A percentile compares a stretch with the other conserved stretches of the same genome.
Conservation (phyloP, 805 yeast species). For the Lachancea sp. region DNA sequence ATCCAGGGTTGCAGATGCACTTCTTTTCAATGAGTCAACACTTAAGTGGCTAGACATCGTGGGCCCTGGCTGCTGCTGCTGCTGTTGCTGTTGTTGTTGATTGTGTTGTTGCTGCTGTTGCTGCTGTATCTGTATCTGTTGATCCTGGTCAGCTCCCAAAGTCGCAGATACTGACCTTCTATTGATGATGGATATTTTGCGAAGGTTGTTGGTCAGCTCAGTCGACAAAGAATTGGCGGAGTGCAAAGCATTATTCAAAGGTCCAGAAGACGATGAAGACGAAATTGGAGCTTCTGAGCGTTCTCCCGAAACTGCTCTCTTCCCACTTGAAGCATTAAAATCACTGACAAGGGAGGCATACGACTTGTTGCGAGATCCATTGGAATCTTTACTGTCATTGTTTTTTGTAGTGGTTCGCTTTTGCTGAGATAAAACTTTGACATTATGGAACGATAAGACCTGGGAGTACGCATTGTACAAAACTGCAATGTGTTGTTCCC, state of each 20-base stretch:
- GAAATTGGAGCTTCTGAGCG: background rate
- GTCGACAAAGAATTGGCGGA: conserved; percentile 1
- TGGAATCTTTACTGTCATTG: background rate
- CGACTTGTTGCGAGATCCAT: background rate
- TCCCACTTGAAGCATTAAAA: background rate
- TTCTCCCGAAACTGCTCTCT: background rate
- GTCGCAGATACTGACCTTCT: conserved; percentile 18
- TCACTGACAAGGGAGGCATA: conserved; percentile 3
- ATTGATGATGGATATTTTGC: conserved; percentile 21
- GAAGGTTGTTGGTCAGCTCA: conserved; percentile 10
- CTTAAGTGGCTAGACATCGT: conserved; percentile 15
- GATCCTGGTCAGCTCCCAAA: conserved; percentile 6
- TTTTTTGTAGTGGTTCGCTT: background rate
- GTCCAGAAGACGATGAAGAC: conserved; percentile 5
- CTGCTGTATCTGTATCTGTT: conserved; percentile 1
- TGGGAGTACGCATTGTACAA: conserved; percentile 17
- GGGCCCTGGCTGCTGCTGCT: conserved; percentile 15
- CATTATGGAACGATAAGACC: conserved; percentile 21
- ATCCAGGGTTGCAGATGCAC: conserved; percentile 28
- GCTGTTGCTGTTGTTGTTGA: background rate
- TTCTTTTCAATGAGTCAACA: conserved; percentile 13
- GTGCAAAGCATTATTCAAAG: background rate
- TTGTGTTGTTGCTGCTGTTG: background rate
- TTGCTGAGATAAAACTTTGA: conserved; percentile 15
- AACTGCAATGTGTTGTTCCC: conserved; percentile 27